A percentile compares a stretch with the other conserved stretches of the same genome.
These are phyloP conservation scores for Globisporangium mamillatum DNA, from an alignment of 352 stramenopile species.

Conservation along the genomic window DNA sequence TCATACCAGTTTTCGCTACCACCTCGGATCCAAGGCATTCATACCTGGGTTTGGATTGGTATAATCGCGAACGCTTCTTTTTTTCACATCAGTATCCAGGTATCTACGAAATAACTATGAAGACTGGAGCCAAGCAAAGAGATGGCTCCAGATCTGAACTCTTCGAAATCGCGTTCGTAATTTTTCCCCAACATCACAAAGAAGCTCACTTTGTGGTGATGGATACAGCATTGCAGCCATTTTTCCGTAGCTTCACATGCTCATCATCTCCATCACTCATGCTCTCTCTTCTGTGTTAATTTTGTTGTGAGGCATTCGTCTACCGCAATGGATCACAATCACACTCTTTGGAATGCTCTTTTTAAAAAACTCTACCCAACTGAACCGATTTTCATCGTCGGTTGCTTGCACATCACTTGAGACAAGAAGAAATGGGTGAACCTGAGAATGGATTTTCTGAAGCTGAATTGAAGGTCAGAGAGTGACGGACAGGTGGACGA, in stretches of 20 bases:
- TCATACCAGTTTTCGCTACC: too few species aligned
- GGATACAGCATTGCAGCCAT: not conserved
- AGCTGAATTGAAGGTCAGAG: not conserved
- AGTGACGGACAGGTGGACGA: not conserved
- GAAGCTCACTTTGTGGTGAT: not conserved
- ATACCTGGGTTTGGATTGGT: too few species aligned
- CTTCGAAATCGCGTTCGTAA: not conserved
- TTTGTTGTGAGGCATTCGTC: not conserved
- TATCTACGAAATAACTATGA: not conserved
- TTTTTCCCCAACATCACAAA: not conserved
- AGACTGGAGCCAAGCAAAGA: too few species aligned
- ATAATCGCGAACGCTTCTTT: not conserved
- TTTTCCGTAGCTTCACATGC: not conserved
- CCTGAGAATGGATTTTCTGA: not conserved
- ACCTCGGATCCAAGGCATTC: too few species aligned
- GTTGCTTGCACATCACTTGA: not conserved
- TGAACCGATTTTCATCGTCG: not conserved
- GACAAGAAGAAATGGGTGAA: not conserved
- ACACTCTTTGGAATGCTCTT: not conserved
- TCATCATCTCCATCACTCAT: not conserved
- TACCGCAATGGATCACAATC: not conserved
- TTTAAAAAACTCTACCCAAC: not conserved
- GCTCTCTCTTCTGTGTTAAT: not conserved
- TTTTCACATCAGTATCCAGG: not conserved
- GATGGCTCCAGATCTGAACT: not conserved